These are phyloP conservation scores for Spizellomyces punctatus DNA, from an alignment of 192 early-diverging fungal species.

Conservation along the genomic window DNA sequence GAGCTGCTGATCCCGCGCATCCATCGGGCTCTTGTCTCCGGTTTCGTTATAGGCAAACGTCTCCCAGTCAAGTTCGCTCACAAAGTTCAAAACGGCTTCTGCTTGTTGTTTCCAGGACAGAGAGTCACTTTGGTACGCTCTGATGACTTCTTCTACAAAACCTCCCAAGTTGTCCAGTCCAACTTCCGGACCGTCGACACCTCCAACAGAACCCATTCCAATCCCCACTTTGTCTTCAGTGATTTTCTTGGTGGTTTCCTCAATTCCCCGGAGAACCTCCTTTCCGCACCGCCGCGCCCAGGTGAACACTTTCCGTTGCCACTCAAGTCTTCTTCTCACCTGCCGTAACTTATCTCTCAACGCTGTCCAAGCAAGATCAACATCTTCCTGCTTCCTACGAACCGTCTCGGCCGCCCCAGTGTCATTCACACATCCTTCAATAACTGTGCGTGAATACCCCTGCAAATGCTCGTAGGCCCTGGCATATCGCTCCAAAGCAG, in stretches of 20 bases:
- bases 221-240: neutral
- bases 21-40: too few relatives aligned
- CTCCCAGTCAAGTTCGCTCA: neutral
- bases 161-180: neutral
- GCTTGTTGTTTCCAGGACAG: conserved; percentile 9
- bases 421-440: conserved; percentile 10
- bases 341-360: conserved; percentile 6
- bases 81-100: neutral
- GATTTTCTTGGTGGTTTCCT: too few relatives aligned
- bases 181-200: neutral
- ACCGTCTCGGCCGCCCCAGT: neutral
- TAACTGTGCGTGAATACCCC: conserved; percentile 1
- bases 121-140: neutral
- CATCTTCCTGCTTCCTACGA: conserved; percentile 3
- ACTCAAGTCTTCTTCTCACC: neutral
- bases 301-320: conserved; percentile 10
- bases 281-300: conserved; percentile 9
- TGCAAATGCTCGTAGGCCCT: conserved; percentile 18
- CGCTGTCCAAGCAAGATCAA: conserved; percentile 1
- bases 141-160: neutral
- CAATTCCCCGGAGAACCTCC: conserved; percentile 9
- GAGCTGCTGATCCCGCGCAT: too few relatives aligned
- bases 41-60: too few relatives aligned
- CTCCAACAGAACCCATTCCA: neutral
- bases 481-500: conserved; percentile 24